Evolutionary conservation across 139 green algal species (phyloP).

Genomic region (Micractinium sp.): DNA sequence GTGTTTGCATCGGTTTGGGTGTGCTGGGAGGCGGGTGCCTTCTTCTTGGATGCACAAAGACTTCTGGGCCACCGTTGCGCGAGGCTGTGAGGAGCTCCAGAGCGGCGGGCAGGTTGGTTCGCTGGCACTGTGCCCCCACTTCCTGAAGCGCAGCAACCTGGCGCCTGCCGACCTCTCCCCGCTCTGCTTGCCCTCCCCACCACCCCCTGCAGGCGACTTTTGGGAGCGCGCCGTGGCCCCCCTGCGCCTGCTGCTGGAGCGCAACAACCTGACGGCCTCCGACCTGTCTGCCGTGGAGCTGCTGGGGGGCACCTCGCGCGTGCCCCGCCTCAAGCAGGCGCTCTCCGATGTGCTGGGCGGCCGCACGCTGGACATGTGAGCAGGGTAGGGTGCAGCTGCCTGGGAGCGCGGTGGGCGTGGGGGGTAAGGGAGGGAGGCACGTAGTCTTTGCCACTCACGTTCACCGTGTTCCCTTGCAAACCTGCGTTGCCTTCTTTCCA

Average conservation of each 20-base stretch:
- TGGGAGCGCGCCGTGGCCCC: conserved; percentile 69
- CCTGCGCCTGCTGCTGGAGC: conserved; percentile 72
- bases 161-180: background rate
- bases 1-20: background rate
- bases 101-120: too few species aligned
- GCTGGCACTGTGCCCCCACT: too few species aligned
- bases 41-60: background rate
- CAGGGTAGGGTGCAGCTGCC: background rate
- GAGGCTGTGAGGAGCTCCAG: background rate
- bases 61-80: background rate
- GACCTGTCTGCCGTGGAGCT: conserved; percentile 88
- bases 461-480: background rate
- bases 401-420: background rate
- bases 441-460: background rate
- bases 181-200: background rate
- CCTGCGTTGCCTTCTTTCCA: too few species aligned
- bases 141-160: background rate
- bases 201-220: conserved; percentile 58
- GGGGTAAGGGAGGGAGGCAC: background rate
- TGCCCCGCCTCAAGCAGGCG: conserved; percentile 80
- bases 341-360: conserved; percentile 80
- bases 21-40: background rate
- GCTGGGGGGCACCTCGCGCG: conserved; percentile 86
- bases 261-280: conserved; percentile 70
- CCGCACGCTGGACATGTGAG: conserved; percentile 70